These are phyloP conservation scores for Schwanniomyces sp. DNA, from an alignment of 805 yeast species.

Conservation along the genomic window DNA sequence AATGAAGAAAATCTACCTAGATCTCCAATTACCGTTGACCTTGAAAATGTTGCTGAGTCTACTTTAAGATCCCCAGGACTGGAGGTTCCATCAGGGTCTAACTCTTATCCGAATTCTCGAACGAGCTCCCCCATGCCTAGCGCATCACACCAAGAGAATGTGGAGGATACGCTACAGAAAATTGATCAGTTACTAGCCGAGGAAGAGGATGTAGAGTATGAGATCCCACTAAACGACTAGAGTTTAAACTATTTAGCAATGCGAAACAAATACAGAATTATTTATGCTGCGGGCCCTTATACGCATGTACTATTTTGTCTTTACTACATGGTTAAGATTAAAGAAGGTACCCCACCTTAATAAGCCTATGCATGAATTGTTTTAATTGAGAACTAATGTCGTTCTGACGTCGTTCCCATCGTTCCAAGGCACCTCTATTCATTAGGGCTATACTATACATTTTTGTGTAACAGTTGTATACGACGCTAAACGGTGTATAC, in stretches of 20 bases:
- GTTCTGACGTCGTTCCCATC: neutral
- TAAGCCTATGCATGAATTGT: no score
- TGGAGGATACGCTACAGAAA: constrained; percentile 20
- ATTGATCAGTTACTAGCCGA: constrained; percentile 38
- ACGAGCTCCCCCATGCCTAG: neutral
- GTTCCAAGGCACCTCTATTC: neutral
- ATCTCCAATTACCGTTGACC: neutral
- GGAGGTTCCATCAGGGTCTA: neutral
- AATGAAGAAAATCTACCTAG: constrained; percentile 4
- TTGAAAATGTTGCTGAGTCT: neutral
- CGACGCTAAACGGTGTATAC: constrained; percentile 1
- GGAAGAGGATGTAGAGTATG: constrained; percentile 39
- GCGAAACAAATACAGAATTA: no score
- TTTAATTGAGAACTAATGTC: neutral
- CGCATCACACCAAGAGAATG: neutral
- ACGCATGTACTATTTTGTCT: no score
- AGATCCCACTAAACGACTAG: constrained; percentile 22
- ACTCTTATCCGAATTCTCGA: neutral
- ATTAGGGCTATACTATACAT: neutral
- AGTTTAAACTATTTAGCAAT: no score
- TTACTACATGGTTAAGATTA: no score
- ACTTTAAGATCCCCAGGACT: neutral
- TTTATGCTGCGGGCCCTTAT: no score
- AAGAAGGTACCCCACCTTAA: no score
- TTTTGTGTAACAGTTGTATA: neutral